Evolutionary conservation across 768 basidiomycete genomes (phyloP).

Genomic region (Lactifluus pinguis): DNA sequence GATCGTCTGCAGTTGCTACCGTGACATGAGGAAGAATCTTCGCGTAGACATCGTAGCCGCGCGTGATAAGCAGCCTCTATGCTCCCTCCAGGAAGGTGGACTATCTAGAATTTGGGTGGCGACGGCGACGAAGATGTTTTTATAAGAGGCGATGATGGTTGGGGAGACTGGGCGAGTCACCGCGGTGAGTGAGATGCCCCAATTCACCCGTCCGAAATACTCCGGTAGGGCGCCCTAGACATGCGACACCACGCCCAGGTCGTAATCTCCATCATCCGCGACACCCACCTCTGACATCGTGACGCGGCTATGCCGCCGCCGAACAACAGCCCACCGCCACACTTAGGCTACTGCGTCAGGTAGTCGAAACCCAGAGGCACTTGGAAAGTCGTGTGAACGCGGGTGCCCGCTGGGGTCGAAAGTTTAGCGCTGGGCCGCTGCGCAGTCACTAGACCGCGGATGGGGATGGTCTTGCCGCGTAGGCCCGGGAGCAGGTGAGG

Average conservation of each 20-base stretch:
- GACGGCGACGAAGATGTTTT: too few relatives aligned
- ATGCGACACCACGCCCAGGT: slow-evolving; percentile 32
- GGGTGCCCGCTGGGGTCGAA: slow-evolving; percentile 27
- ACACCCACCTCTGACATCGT: slow-evolving; percentile 25
- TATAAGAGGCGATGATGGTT: too few relatives aligned
- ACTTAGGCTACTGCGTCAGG: slow-evolving; percentile 47
- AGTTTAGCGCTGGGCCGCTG: slow-evolving; percentile 43
- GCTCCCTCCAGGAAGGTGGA: too few relatives aligned
- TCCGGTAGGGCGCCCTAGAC: slow-evolving; percentile 42
- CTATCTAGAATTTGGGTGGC: too few relatives aligned
- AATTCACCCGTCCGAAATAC: slow-evolving; percentile 41
- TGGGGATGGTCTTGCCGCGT: slow-evolving; percentile 53
- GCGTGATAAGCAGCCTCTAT: too few relatives aligned
- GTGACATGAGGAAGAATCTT: too few relatives aligned
- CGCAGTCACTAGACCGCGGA: slow-evolving; percentile 53
- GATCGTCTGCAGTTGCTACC: too few relatives aligned
- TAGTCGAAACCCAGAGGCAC: slow-evolving; percentile 46
- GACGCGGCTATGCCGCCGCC: slow-evolving; percentile 43
- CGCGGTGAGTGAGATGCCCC: too few relatives aligned
- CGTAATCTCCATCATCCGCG: slow-evolving; percentile 30
- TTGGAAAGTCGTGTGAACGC: slow-evolving; percentile 54
- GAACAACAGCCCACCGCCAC: slow-evolving; percentile 46
- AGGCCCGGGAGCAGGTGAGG: slow-evolving; percentile 57
- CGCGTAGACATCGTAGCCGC: too few relatives aligned
- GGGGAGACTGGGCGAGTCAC: too few relatives aligned